Conservation (phyloP, 306 rosid genomes). For the Cicer chorassanicum region DNA sequence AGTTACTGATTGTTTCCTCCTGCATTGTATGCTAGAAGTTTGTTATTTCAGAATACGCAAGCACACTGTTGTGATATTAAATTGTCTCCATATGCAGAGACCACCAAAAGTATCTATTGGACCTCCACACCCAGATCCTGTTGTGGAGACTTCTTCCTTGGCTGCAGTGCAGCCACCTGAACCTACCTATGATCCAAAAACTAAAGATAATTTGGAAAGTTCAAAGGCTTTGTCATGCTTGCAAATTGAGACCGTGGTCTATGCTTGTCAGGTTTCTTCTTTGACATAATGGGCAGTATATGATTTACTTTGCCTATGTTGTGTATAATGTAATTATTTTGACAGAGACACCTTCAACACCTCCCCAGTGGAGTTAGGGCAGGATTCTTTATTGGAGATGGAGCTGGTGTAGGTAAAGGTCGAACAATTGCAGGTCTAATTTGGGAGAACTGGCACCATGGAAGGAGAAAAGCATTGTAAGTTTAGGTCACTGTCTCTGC, state of each 20-base stretch:
- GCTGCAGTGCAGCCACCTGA: slow-evolving; percentile 99
- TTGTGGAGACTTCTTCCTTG: slow-evolving; percentile 96
- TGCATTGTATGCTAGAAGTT: slow-evolving; percentile 32
- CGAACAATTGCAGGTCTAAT: slow-evolving; percentile 95
- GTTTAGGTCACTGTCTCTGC: slow-evolving; percentile 50
- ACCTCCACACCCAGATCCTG: slow-evolving; percentile 92
- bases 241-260: slow-evolving; percentile 97
- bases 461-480: slow-evolving; percentile 88
- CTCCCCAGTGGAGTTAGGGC: slow-evolving; percentile 78
- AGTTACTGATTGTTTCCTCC: slow-evolving; percentile 52
- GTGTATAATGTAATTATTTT: slow-evolving; percentile 53
- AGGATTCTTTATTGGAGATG: slow-evolving; percentile 96
- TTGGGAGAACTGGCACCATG: slow-evolving; percentile 94
- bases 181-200: slow-evolving; percentile 82
- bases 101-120: slow-evolving; percentile 96
- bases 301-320: slow-evolving; percentile 38
- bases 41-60: slow-evolving; percentile 45
- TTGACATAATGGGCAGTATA: slow-evolving; percentile 44
- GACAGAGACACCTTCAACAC: slow-evolving; percentile 93
- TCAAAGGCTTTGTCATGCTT: slow-evolving; percentile 83
- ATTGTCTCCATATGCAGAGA: slow-evolving; percentile 65
- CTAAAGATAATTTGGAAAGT: slow-evolving; percentile 71
- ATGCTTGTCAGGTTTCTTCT: slow-evolving; percentile 93
- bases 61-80: slow-evolving; percentile 39
- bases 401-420: slow-evolving; percentile 99